phyloP scores from a whole-genome alignment of 1,284 basidiomycete genomes.

The Ceratobasidium sp. region DNA sequence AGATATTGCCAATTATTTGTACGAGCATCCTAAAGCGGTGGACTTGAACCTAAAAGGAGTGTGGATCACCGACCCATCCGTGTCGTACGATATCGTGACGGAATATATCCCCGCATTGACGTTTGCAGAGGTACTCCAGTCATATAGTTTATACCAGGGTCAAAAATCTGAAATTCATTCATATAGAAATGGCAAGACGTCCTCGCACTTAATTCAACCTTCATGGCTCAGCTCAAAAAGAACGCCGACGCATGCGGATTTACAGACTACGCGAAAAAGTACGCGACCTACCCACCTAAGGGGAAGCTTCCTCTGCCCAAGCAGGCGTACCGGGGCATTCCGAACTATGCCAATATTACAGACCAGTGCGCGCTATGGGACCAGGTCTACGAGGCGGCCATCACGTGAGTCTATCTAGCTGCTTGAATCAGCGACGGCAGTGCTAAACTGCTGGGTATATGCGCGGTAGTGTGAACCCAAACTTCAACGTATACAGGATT shows the following conservation, averaged over 20 bases:
- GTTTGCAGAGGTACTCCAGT: constrained; percentile 29
- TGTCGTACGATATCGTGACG: constrained; percentile 73
- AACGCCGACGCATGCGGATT: constrained; percentile 71
- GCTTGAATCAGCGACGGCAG: too few species aligned
- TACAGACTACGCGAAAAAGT: constrained; percentile 70
- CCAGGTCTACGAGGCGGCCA: constrained; percentile 70
- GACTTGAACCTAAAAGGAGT: constrained; percentile 74
- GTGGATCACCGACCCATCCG: constrained; percentile 75
- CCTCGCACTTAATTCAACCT: constrained; percentile 80
- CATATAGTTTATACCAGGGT: background rate
- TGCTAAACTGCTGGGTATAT: background rate
- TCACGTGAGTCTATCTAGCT: constrained; percentile 53
- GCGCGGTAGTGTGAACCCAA: constrained; percentile 68
- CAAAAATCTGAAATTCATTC: background rate
- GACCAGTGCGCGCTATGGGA: constrained; percentile 76
- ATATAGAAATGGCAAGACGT: constrained; percentile 73
- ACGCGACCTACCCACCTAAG: constrained; percentile 74
- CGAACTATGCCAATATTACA: constrained; percentile 47
- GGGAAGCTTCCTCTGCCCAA: constrained; percentile 68
- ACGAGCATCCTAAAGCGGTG: constrained; percentile 66
- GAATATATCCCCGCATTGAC: constrained; percentile 69
- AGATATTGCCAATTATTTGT: constrained; percentile 79
- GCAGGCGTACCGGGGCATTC: constrained; percentile 65
- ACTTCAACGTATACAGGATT: constrained; percentile 81
- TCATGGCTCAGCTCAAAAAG: constrained; percentile 70